Conservation (phyloP, 23 red algal genomes). For the Agarophyton chilense region DNA sequence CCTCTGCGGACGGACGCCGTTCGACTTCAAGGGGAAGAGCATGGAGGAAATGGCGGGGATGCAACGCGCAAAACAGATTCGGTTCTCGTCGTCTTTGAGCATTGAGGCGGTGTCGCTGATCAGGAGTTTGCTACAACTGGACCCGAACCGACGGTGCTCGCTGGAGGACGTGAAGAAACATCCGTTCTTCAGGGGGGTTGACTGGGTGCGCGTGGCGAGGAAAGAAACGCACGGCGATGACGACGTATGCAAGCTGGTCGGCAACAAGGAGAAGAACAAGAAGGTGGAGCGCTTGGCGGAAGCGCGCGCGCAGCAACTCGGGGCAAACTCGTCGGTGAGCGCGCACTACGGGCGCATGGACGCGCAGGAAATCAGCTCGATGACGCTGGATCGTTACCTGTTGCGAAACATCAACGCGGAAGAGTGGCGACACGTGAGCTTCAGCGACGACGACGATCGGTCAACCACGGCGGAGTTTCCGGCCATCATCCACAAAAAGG, state of each 20-base stretch:
- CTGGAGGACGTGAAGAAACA: slow-evolving; percentile 76
- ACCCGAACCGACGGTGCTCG: slow-evolving; percentile 63
- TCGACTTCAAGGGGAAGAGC: slow-evolving; percentile 74
- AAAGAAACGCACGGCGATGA: slow-evolving; percentile 52
- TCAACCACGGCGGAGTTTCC: slow-evolving; percentile 61
- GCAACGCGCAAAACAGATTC: slow-evolving; percentile 56
- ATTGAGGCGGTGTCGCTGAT: slow-evolving; percentile 79
- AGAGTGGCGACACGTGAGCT: slow-evolving; percentile 74
- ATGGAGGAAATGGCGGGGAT: slow-evolving; percentile 79
- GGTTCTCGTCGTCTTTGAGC: slow-evolving; percentile 74
- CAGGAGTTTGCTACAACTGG: slow-evolving; percentile 68
- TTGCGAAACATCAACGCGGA: slow-evolving; percentile 75
- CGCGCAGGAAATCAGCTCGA: slow-evolving; percentile 56
- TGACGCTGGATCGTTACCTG: slow-evolving; percentile 59
- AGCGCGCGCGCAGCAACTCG: slow-evolving; percentile 51
- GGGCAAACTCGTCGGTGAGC: background rate
- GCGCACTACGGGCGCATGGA: background rate
- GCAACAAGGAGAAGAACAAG: slow-evolving; percentile 39
- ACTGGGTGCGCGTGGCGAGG: slow-evolving; percentile 82
- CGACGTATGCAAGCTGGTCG: slow-evolving; percentile 36
- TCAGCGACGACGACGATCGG: slow-evolving; percentile 70
- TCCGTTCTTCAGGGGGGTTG: slow-evolving; percentile 87
- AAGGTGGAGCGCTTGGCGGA: slow-evolving; percentile 13
- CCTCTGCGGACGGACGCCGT: slow-evolving; percentile 80
- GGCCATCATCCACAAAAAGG: slow-evolving; percentile 34